Conservation (phyloP, 2,329 filamentous ascomycete species). For the Epicoccum nigrum region DNA sequence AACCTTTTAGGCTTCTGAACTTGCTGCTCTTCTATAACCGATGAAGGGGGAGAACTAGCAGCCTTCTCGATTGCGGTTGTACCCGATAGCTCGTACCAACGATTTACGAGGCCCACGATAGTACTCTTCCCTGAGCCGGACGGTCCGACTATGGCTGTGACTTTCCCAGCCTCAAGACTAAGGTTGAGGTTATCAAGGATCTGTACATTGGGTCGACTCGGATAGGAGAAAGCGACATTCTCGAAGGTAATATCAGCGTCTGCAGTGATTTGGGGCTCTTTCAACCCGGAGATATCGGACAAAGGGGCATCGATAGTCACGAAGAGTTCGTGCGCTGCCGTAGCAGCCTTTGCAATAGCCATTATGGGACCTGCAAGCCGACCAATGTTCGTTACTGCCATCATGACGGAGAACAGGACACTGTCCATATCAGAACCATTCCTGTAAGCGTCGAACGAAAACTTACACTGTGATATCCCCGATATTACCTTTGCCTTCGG, state of each 20-base stretch:
- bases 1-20: conserved; percentile 22
- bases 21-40: conserved; percentile 4
- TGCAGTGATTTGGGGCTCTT: conserved; percentile 43
- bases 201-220: conserved; percentile 63
- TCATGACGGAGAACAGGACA: conserved; percentile 49
- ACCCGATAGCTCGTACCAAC: conserved; percentile 68
- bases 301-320: conserved; percentile 43
- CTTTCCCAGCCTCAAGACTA: conserved; percentile 66
- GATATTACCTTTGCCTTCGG: conserved; percentile 38
- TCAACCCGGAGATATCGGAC: conserved; percentile 38
- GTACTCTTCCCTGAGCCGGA: conserved; percentile 78
- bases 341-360: conserved; percentile 42
- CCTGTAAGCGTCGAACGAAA: no score
- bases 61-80: conserved; percentile 23
- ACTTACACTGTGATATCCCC: conserved; percentile 43
- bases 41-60: conserved; percentile 2
- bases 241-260: conserved; percentile 44
- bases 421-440: conserved; percentile 17
- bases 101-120: conserved; percentile 71
- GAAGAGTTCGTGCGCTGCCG: conserved; percentile 46
- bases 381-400: conserved; percentile 44
- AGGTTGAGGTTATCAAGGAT: conserved; percentile 67
- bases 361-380: conserved; percentile 41
- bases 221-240: conserved; percentile 48
- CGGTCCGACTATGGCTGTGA: conserved; percentile 75